Evolutionary conservation across 2,329 filamentous ascomycete species (phyloP).

Genomic region (Epichloe typhina): DNA sequence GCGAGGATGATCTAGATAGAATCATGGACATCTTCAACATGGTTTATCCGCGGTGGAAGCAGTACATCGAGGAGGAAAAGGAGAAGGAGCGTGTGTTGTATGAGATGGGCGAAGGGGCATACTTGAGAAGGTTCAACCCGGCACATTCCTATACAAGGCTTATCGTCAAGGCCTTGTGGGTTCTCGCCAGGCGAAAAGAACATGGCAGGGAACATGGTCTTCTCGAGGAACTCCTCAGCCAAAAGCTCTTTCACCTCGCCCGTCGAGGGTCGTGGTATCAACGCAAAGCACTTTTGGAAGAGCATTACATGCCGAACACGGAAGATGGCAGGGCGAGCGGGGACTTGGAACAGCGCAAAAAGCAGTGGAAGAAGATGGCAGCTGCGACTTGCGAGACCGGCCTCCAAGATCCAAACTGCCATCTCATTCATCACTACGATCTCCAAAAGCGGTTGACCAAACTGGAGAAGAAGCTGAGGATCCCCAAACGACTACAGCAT

Average conservation of each 20-base stretch:
- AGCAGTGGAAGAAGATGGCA: constrained; percentile 68
- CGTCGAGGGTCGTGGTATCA: constrained; percentile 90
- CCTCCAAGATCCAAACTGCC: constrained; percentile 76
- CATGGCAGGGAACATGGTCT: constrained; percentile 65
- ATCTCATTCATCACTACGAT: constrained; percentile 88
- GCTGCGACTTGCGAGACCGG: constrained; percentile 72
- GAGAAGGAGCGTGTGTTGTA: constrained; percentile 66
- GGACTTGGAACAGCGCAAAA: constrained; percentile 48
- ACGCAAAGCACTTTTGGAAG: constrained; percentile 83
- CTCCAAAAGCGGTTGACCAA: constrained; percentile 88
- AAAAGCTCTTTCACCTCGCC: constrained; percentile 73
- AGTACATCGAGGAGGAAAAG: constrained; percentile 59
- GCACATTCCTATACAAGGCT: constrained; percentile 91
- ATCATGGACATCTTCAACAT: constrained; percentile 61
- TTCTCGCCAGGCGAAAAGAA: constrained; percentile 71
- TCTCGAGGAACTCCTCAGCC: constrained; percentile 60
- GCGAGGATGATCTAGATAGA: constrained; percentile 48
- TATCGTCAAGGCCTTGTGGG: constrained; percentile 71
- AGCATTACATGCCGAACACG: constrained; percentile 76
- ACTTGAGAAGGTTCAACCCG: constrained; percentile 78
- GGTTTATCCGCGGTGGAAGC: constrained; percentile 70
- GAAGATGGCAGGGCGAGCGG: constrained; percentile 26
- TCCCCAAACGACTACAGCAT: constrained; percentile 78
- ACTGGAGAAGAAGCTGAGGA: constrained; percentile 70
- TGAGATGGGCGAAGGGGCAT: constrained; percentile 73